These are phyloP conservation scores for Asterophora lycoperdoides DNA, from an alignment of 768 basidiomycete species.

Conservation along the genomic window DNA sequence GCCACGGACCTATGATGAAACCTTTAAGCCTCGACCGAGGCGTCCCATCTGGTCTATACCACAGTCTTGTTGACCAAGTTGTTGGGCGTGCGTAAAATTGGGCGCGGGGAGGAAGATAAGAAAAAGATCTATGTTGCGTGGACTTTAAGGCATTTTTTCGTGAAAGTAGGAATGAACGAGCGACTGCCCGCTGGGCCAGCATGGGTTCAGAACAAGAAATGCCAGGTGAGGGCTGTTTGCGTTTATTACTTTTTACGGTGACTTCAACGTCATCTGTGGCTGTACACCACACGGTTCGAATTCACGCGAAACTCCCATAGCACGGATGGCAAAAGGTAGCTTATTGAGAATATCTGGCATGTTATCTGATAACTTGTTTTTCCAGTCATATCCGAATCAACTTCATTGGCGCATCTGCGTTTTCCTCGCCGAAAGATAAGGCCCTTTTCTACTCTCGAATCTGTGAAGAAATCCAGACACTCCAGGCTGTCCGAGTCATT, in stretches of 20 bases:
- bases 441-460: no score
- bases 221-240: neutral
- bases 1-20: constrained; percentile 25
- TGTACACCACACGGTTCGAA: no score
- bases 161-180: constrained; percentile 22
- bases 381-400: no score
- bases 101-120: constrained; percentile 9
- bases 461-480: no score
- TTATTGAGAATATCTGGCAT: no score
- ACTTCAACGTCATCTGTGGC: no score
- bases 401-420: no score
- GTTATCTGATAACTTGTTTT: no score
- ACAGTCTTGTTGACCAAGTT: constrained; percentile 24
- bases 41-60: constrained; percentile 32
- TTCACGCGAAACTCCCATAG: no score
- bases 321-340: no score
- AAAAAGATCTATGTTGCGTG: constrained; percentile 6
- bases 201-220: constrained; percentile 18
- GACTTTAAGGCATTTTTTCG: constrained; percentile 14
- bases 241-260: neutral
- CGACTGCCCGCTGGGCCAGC: constrained; percentile 26
- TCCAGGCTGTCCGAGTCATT: no score
- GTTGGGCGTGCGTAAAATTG: constrained; percentile 18
- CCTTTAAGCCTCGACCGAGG: constrained; percentile 32
- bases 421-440: no score